Evolutionary conservation across 2,329 filamentous ascomycete species (phyloP), one percentile per base, ranked within the genome.

Genomic region (Pseudogymnoascus verrucosus): DNA sequence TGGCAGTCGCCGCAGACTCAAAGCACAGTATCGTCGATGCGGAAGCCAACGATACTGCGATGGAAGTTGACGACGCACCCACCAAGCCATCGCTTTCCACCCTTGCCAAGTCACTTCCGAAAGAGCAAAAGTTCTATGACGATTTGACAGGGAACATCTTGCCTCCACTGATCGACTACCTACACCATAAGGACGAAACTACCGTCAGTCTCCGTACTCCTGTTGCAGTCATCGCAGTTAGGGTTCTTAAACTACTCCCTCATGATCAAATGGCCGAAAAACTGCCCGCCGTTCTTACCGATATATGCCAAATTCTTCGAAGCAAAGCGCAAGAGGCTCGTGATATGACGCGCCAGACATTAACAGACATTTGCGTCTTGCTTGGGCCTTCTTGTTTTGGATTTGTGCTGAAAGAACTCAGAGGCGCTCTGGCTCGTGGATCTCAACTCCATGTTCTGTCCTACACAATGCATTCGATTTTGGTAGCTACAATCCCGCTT

Each of bases 381-480:
- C 82, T 97, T 40, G 95, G 95, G 0, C 85, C 93, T 0, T 81
- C 84, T 1, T 96, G 91, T 74, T 89, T 99, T 70, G 89, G 90
- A 1, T 98, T 98, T 74, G 87, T 99, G n/a, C 79, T 99, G 64
- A 96, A 93, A 72, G 93, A 98, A 73, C 79, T 99, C 23, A 84
- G 91, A 60, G 88, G 89, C 64, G 91, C 93, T 5, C 81, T 99
- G 11, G 88, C 87, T 57, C 85, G 88, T 70, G 95, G 95, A 4
- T 96, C 96, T 71, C 95, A 99, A 71, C 82, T 98, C 40, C 95
- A 99, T 74, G 92, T 99, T 8, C 80, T 99, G 23, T 97, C 93
- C 0, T 99, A 90, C 74, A 98, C 95, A 0, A 85, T 99, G 73
- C 95, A 99, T 76, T 91, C 92, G 0, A 90, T 99, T 61, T 79